Evolutionary conservation across 2,329 filamentous ascomycete genomes (phyloP).

Genomic region (Phialophora verrucosa): DNA sequence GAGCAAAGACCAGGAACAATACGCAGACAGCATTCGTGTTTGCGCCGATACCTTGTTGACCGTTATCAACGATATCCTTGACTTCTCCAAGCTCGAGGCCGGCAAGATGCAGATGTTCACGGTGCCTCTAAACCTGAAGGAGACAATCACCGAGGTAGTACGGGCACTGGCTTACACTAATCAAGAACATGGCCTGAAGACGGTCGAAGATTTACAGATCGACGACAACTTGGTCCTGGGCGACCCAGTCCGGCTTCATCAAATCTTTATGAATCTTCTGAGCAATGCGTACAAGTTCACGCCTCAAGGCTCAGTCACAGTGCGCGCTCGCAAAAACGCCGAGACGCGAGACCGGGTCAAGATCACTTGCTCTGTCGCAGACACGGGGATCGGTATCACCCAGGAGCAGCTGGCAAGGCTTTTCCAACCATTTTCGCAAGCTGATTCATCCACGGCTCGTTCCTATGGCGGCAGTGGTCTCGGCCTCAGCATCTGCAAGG

Average conservation of each 20-base stretch:
- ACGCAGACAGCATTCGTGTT: conserved; percentile 50
- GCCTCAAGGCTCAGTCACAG: conserved; percentile 56
- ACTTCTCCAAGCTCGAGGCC: conserved; percentile 61
- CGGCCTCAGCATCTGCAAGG: conserved; percentile 68
- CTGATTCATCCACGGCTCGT: conserved; percentile 67
- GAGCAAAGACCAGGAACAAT: conserved; percentile 49
- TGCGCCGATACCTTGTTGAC: conserved; percentile 52
- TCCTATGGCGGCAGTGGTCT: conserved; percentile 63
- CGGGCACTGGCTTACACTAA: conserved; percentile 68
- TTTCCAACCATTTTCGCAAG: conserved; percentile 65
- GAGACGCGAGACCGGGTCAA: conserved; percentile 44
- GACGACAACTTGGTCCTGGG: conserved; percentile 74
- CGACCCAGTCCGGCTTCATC: conserved; percentile 78
- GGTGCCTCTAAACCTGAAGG: conserved; percentile 76
- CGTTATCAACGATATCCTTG: conserved; percentile 54
- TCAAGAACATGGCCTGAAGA: conserved; percentile 64
- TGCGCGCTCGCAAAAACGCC: conserved; percentile 48
- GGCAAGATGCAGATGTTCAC: conserved; percentile 71
- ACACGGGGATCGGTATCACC: conserved; percentile 71
- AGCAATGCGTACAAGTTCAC: conserved; percentile 70
- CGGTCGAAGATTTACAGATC: conserved; percentile 69
- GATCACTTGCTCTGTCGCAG: conserved; percentile 58
- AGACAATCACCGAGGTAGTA: conserved; percentile 69
- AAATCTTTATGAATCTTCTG: conserved; percentile 68
- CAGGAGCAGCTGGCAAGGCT: conserved; percentile 67